These are phyloP conservation scores for Graphilbum fragrans DNA, from an alignment of 2,329 filamentous ascomycete species.

Conservation along the genomic window DNA sequence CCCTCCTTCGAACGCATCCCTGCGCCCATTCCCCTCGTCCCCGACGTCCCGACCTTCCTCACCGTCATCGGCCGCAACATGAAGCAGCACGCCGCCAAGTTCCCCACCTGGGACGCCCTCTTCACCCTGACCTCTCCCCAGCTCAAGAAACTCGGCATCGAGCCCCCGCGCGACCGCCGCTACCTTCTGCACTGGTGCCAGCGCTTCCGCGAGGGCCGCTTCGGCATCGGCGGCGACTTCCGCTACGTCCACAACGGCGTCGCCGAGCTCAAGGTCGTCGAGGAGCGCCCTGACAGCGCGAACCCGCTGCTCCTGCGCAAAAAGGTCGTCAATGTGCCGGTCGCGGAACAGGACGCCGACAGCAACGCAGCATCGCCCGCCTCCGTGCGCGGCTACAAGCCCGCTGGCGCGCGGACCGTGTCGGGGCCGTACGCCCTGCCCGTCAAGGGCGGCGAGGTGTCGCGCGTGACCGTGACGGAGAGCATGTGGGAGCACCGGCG, in stretches of 20 bases:
- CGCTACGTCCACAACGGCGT: constrained; percentile 50
- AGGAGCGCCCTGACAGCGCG: constrained; percentile 18
- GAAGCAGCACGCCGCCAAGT: constrained; percentile 70
- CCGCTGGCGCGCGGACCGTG: constrained; percentile 58
- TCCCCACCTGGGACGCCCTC: constrained; percentile 80
- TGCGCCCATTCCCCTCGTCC: constrained; percentile 70
- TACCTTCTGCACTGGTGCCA: constrained; percentile 86
- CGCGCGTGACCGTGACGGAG: constrained; percentile 59
- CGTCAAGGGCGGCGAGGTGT: constrained; percentile 52
- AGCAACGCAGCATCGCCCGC: constrained; percentile 28
- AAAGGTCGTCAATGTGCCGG: constrained; percentile 38
- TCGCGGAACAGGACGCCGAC: not conserved
- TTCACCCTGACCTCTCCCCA: constrained; percentile 71
- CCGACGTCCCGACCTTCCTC: constrained; percentile 76
- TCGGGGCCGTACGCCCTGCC: constrained; percentile 62
- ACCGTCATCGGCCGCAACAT: constrained; percentile 83
- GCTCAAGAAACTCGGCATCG: constrained; percentile 72
- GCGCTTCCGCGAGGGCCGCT: constrained; percentile 64
- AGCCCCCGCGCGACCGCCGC: constrained; percentile 67
- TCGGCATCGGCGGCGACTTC: constrained; percentile 75
- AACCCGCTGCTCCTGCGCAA: constrained; percentile 30
- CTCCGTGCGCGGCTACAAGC: constrained; percentile 51
- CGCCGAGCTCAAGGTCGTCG: constrained; percentile 36
- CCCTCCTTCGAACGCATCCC: constrained; percentile 38
- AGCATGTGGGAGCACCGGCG: constrained; percentile 86